Base-by-base conservation (phyloP, 257 asterid genomes). In the Apocynum venetum region DNA sequence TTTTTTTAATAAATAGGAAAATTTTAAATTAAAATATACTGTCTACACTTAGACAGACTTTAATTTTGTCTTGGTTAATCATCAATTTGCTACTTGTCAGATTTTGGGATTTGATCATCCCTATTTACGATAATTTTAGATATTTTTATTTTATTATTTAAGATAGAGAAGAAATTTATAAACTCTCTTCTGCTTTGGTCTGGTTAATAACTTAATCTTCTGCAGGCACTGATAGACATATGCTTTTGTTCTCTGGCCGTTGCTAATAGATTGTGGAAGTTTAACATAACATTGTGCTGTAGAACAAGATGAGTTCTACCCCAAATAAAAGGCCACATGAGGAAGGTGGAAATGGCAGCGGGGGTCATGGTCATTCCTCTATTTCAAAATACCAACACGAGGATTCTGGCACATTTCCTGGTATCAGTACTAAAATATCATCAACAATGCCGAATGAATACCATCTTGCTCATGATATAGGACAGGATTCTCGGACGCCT, bases 291-390 rank as follows among this genome's bases (percentile, higher is more conserved):
- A 68, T 20, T 44, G 53, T 43, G 53, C 15, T 44, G 73, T 68
- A 8, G 73, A 68, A 44, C 52, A 85, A 76, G 77, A 92, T 94
- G 98, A 94, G 97, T 82, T 76, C 87, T 85, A 75, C 93, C 61
- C 96, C 93, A 35, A 89, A 86, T 66, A 91, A 91, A 89, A 90
- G 98, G 83, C 83, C 85, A 5, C 96, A 87, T 12, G 97, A 92
- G 70, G 98, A 92, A 48, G 82, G 84, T 81, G 93, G 96, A 79
- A 83, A 77, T 81, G 82, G 78, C 31, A 75, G 84, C 70, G 91
- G 95, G 36, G 84, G 68, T 80, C 92, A 88, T 72, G 77, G 84
- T 61, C 93, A 87, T 83, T 81, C 92, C 46, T 76, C 97, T 55
- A 86, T 83, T 79, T 80, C 87, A 46, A 94, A 91, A 83, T 88